A percentile compares a stretch with the other conserved stretches of the same genome.
These are phyloP conservation scores for Ogataea haglerorum DNA, from an alignment of 805 yeast genomes.

Conservation along the genomic window DNA sequence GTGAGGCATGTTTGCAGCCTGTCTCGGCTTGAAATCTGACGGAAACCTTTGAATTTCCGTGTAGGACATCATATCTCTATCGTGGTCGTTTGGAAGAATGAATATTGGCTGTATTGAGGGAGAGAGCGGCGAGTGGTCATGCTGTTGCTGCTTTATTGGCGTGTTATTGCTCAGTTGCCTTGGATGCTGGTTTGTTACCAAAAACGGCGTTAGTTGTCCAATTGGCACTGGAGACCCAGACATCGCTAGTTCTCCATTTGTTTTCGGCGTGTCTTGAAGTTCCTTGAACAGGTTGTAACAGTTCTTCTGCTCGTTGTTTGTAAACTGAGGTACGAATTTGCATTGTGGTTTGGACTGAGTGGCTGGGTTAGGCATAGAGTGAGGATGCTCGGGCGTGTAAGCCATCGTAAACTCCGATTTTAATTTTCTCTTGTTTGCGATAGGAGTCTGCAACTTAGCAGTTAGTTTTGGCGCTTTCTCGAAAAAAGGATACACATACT, in stretches of 20 bases:
- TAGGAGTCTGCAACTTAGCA: conserved; percentile 17
- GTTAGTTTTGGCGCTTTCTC: conserved; percentile 14
- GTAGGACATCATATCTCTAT: conserved; percentile 11
- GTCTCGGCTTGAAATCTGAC: conserved; percentile 55
- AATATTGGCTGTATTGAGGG: conserved; percentile 17
- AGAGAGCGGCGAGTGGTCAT: conserved; percentile 13
- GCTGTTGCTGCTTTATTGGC: conserved; percentile 17
- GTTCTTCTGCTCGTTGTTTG: conserved; percentile 12
- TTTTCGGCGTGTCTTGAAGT: conserved; percentile 12
- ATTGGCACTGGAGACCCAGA: conserved; percentile 19
- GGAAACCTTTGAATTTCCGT: conserved; percentile 36
- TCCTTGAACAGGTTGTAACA: conserved; percentile 18
- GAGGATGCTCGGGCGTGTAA: conserved; percentile 21
- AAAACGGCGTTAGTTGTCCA: conserved; percentile 17
- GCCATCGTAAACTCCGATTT: conserved; percentile 19
- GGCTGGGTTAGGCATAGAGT: conserved; percentile 19
- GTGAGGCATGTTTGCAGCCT: conserved; percentile 59
- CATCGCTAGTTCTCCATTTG: conserved; percentile 10
- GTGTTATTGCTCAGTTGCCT: conserved; percentile 11
- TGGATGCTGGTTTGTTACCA: conserved; percentile 16
- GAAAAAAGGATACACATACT: conserved; percentile 8
- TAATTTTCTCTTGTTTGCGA: conserved; percentile 18
- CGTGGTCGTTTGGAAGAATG: conserved; percentile 15
- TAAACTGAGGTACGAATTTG: conserved; percentile 13
- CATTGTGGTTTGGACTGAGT: conserved; percentile 15